Evolutionary conservation across 2,329 filamentous ascomycete genomes (phyloP).

Genomic region (Paracorniculantispora psalliotae): DNA sequence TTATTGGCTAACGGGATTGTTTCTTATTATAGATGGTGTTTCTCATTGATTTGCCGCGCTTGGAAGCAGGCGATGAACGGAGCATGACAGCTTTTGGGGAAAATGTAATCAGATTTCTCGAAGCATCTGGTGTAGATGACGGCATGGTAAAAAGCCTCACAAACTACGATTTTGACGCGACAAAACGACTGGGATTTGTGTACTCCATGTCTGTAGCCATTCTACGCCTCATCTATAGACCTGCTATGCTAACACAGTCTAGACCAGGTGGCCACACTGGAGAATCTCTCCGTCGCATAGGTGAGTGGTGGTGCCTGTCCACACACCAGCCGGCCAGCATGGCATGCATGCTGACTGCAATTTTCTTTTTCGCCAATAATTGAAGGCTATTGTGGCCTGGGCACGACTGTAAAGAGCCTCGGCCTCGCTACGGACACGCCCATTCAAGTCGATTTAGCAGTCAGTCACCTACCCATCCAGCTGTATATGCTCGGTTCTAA

Average conservation of each 20-base stretch:
- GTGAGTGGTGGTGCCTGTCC: constrained; percentile 23
- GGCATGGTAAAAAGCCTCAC: constrained; percentile 62
- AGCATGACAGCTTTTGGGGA: constrained; percentile 53
- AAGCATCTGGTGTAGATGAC: constrained; percentile 59
- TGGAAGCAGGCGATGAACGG: constrained; percentile 30
- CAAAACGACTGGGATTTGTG: constrained; percentile 69
- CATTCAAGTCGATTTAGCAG: constrained; percentile 69
- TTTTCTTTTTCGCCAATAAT: constrained; percentile 19
- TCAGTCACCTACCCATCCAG: constrained; percentile 32
- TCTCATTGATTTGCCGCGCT: constrained; percentile 80
- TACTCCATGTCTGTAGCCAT: constrained; percentile 65
- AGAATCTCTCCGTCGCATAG: constrained; percentile 24
- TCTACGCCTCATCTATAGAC: background rate
- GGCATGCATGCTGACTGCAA: background rate
- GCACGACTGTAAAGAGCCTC: constrained; percentile 58
- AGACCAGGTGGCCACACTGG: constrained; percentile 33
- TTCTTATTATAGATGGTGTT: constrained; percentile 60
- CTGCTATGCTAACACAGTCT: constrained; percentile 16
- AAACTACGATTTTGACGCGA: constrained; percentile 77
- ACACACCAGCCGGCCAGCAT: background rate
- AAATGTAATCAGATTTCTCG: constrained; percentile 67
- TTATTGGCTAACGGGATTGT: background rate
- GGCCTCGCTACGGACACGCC: constrained; percentile 51
- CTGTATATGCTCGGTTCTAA: constrained; percentile 4
- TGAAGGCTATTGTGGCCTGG: constrained; percentile 69